These are phyloP conservation scores for Fraxinus sp. DNA, from an alignment of 305 asterid species.

Conservation along the genomic window DNA sequence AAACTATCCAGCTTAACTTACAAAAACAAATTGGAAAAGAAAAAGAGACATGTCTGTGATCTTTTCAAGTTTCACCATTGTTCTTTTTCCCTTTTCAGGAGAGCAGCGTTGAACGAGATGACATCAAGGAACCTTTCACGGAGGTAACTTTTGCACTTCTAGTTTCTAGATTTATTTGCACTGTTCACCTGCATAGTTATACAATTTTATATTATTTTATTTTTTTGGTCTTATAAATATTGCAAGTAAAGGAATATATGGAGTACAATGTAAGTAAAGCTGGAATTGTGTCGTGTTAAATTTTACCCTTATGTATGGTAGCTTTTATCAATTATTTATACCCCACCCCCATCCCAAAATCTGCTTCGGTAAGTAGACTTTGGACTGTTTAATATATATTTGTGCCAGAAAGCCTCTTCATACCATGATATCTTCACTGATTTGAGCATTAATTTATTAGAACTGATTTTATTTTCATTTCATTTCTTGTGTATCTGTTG, in stretches of 20 bases:
- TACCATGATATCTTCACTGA: not conserved
- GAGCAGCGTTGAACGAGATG: slow-evolving; percentile 6
- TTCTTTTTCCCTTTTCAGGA: not conserved
- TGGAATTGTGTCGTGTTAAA: not conserved
- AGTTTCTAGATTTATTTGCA: not conserved
- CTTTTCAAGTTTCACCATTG: not conserved
- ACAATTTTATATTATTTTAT: not conserved
- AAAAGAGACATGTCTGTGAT: not conserved
- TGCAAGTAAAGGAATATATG: not conserved
- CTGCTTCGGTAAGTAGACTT: too few species aligned
- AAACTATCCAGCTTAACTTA: not conserved
- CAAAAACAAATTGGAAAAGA: not conserved
- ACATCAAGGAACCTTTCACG: not conserved
- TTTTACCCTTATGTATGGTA: not conserved
- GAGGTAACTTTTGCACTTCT: not conserved
- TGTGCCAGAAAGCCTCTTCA: not conserved
- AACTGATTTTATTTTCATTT: not conserved
- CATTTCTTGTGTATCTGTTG: slow-evolving; percentile 9
- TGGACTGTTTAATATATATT: not conserved
- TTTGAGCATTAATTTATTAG: not conserved
- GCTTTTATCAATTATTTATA: not conserved
- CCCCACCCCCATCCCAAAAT: not conserved
- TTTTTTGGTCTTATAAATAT: not conserved
- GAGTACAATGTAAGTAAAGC: not conserved
- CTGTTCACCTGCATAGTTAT: not conserved